Evolutionary conservation across 441 rosid genomes (phyloP).

Genomic region (Aleurites moluccanus): DNA sequence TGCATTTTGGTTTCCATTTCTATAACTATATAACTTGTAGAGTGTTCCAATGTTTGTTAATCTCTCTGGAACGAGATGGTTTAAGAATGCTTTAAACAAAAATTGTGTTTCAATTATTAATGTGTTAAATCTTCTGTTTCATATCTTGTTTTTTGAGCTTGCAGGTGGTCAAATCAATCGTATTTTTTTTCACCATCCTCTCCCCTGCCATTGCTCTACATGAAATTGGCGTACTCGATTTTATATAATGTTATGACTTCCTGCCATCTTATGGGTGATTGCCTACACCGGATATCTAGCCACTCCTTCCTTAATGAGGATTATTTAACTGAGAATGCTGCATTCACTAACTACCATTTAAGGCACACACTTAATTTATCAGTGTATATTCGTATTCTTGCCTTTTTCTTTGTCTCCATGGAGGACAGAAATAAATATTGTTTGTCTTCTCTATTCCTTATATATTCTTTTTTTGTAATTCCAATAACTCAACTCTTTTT

Average conservation of each 20-base stretch:
- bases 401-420: conserved; percentile 17
- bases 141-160: not conserved
- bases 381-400: not conserved
- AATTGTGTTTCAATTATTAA: not conserved
- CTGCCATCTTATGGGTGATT: not conserved
- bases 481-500: too few relatives aligned
- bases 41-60: not conserved
- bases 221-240: not conserved
- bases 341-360: conserved; percentile 11
- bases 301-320: not conserved
- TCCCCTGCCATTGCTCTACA: not conserved
- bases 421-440: conserved; percentile 13
- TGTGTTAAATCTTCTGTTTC: not conserved
- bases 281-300: conserved; percentile 1
- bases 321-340: conserved; percentile 16
- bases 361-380: not conserved
- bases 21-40: not conserved
- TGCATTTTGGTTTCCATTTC: conserved; percentile 19
- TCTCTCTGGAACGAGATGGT: not conserved
- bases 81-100: not conserved
- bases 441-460: conserved; percentile 3
- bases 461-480: not conserved
- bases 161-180: not conserved
- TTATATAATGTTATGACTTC: not conserved
- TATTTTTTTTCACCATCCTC: not conserved